These are phyloP conservation scores for Adenanthera pavonina DNA, from an alignment of 306 rosid genomes.

Conservation along the genomic window DNA sequence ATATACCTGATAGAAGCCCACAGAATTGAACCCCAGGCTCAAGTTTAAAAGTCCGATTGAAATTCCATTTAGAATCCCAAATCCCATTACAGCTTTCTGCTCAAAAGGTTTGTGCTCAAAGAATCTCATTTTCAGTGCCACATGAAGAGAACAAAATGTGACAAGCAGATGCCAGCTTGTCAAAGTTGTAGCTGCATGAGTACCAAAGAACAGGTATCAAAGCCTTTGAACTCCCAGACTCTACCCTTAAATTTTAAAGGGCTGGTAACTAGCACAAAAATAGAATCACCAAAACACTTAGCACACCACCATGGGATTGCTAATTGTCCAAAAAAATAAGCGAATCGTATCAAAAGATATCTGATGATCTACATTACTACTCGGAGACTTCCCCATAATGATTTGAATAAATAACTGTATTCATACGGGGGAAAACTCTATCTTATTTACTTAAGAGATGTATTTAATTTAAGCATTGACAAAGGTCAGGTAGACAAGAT, in stretches of 20 bases:
- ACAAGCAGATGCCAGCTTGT: slow-evolving; percentile 72
- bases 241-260: neutral
- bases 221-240: slow-evolving; percentile 15
- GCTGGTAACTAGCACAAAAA: neutral
- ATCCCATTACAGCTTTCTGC: slow-evolving; percentile 60
- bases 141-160: slow-evolving; percentile 67
- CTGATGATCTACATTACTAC: neutral
- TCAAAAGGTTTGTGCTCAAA: slow-evolving; percentile 71
- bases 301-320: neutral
- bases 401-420: neutral
- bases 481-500: neutral
- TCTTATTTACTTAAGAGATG: neutral
- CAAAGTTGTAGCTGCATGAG: slow-evolving; percentile 62
- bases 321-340: slow-evolving; percentile 15
- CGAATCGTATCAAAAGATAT: neutral
- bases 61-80: slow-evolving; percentile 65
- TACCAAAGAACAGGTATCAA: slow-evolving; percentile 29
- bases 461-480: neutral
- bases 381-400: neutral
- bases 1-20: slow-evolving; percentile 63
- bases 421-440: neutral
- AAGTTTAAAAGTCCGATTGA: slow-evolving; percentile 67
- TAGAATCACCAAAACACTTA: slow-evolving; percentile 3
- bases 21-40: slow-evolving; percentile 66
- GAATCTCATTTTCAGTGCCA: slow-evolving; percentile 56